Evolutionary conservation across 116 monocot genomes (phyloP).

Genomic region (Iris pallida): DNA sequence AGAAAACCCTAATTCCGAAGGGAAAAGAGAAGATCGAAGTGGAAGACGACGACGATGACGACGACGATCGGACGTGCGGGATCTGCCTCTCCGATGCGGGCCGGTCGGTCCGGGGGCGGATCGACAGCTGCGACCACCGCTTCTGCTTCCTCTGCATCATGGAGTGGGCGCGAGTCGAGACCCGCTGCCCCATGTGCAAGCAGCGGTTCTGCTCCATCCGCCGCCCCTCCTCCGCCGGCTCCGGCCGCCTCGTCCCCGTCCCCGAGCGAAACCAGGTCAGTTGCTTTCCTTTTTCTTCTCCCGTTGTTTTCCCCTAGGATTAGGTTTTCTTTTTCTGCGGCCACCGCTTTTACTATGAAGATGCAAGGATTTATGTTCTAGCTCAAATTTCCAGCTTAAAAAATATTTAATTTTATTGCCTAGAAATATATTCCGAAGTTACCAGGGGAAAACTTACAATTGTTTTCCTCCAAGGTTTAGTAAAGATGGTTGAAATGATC

Average conservation of each 20-base stretch:
- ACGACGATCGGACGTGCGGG: constrained; percentile 31
- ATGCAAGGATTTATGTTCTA: too few species aligned
- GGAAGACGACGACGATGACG: background rate
- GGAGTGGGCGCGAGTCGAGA: constrained; percentile 91
- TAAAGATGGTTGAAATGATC: too few species aligned
- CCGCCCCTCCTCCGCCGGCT: constrained; percentile 37
- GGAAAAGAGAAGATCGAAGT: constrained; percentile 54
- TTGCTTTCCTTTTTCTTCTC: background rate
- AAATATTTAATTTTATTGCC: too few species aligned
- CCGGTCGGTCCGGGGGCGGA: constrained; percentile 36
- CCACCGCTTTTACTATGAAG: too few species aligned
- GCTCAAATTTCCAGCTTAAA: too few species aligned
- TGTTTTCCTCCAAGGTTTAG: too few species aligned
- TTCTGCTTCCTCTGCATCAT: constrained; percentile 96
- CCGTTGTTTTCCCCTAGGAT: background rate
- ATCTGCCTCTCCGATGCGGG: constrained; percentile 56
- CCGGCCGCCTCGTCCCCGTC: constrained; percentile 47
- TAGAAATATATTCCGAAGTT: too few species aligned
- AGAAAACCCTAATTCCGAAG: constrained; percentile 18
- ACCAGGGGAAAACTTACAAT: too few species aligned
- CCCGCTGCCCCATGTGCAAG: constrained; percentile 88
- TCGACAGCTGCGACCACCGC: constrained; percentile 77
- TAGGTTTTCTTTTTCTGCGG: too few species aligned
- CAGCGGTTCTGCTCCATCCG: constrained; percentile 52
- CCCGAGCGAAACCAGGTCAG: constrained; percentile 71